These are phyloP conservation scores for Pelargonium australe DNA, from an alignment of 441 rosid genomes.

Conservation along the genomic window DNA sequence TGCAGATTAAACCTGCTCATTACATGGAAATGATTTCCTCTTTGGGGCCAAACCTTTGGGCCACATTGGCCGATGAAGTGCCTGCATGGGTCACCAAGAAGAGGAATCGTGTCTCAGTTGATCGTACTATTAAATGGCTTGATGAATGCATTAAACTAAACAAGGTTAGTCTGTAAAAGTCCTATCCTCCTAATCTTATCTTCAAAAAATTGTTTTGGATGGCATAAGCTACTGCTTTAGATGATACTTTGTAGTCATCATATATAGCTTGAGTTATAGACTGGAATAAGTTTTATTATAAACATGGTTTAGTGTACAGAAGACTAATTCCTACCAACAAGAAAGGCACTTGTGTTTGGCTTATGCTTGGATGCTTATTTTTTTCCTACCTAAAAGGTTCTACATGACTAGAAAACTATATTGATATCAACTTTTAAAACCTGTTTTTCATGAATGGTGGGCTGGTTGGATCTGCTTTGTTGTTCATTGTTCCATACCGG, in stretches of 20 bases:
- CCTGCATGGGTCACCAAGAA: constrained; percentile 60
- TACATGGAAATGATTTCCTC: constrained; percentile 60
- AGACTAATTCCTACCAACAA: too few species aligned
- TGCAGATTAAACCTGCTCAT: constrained; percentile 57
- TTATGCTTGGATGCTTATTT: too few species aligned
- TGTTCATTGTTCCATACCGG: too few species aligned
- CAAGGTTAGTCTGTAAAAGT: constrained; percentile 31
- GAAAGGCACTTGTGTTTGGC: too few species aligned
- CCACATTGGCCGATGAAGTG: constrained; percentile 68
- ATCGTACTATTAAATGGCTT: constrained; percentile 67
- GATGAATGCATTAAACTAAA: constrained; percentile 51
- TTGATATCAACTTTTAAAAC: too few species aligned
- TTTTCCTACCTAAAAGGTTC: too few species aligned
- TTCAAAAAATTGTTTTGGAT: background rate
- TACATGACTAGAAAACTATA: too few species aligned
- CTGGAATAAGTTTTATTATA: background rate
- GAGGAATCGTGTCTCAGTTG: constrained; percentile 53
- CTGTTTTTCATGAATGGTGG: too few species aligned
- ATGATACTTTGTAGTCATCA: background rate
- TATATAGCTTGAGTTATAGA: background rate
- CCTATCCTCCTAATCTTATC: background rate
- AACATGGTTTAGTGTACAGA: too few species aligned
- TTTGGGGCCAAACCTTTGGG: constrained; percentile 54
- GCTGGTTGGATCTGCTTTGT: too few species aligned
- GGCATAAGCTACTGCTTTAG: background rate